Conservation (phyloP, 805 yeast genomes). For the Nematodospora valgi region DNA sequence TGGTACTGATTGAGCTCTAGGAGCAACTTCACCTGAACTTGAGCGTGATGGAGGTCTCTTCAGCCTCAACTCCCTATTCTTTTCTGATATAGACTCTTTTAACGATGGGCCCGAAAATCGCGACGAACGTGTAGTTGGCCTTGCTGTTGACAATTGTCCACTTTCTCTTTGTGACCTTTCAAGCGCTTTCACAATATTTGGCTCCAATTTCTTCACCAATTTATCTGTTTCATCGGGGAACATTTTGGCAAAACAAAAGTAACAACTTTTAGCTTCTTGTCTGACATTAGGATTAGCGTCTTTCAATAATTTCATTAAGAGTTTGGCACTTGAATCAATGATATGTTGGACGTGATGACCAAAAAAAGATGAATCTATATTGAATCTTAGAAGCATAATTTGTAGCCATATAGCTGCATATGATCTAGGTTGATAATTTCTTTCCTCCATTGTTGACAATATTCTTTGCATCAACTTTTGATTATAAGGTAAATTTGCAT, state of each 20-base stretch:
- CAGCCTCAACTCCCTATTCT: slow-evolving; percentile 34
- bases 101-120: slow-evolving; percentile 52
- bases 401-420: slow-evolving; percentile 71
- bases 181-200: slow-evolving; percentile 52
- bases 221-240: slow-evolving; percentile 53
- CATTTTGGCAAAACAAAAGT: slow-evolving; percentile 60
- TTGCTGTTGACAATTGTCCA: slow-evolving; percentile 7
- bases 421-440: slow-evolving; percentile 66
- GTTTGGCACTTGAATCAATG: slow-evolving; percentile 45
- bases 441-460: slow-evolving; percentile 55
- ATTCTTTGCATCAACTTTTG: slow-evolving; percentile 50
- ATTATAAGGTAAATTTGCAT: slow-evolving; percentile 53
- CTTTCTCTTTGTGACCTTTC: slow-evolving; percentile 44
- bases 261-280: slow-evolving; percentile 67
- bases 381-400: slow-evolving; percentile 53
- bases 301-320: slow-evolving; percentile 56
- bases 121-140: slow-evolving; percentile 13
- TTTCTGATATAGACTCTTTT: slow-evolving; percentile 45
- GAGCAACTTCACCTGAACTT: neutral
- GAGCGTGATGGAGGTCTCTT: slow-evolving; percentile 7
- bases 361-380: slow-evolving; percentile 27
- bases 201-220: slow-evolving; percentile 39
- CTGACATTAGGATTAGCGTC: slow-evolving; percentile 84
- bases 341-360: slow-evolving; percentile 22
- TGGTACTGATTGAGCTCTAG: neutral